These are phyloP conservation scores for Haplosporangium gracile DNA, from an alignment of 192 early-diverging fungal genomes.

Conservation along the genomic window DNA sequence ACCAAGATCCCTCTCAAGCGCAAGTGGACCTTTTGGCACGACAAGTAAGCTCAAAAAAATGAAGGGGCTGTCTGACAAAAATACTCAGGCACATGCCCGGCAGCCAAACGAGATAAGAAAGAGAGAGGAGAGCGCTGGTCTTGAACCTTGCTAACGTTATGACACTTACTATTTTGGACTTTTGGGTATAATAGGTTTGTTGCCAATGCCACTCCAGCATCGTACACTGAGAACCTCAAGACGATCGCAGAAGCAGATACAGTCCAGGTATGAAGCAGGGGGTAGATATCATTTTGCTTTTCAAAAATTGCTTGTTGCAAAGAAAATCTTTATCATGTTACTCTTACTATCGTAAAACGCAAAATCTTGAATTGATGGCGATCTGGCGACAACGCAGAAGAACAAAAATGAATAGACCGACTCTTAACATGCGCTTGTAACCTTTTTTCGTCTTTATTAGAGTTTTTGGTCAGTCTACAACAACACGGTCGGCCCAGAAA, in stretches of 20 bases:
- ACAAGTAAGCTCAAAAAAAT: slow-evolving; percentile 38
- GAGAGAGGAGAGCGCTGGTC: background rate
- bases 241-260: slow-evolving; percentile 59
- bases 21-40: slow-evolving; percentile 60
- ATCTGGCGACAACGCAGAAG: background rate
- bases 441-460: slow-evolving; percentile 14
- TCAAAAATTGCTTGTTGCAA: too few relatives aligned
- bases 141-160: background rate
- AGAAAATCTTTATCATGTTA: background rate
- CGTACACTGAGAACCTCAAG: slow-evolving; percentile 62
- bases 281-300: too few relatives aligned
- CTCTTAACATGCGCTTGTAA: background rate
- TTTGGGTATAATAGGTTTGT: slow-evolving; percentile 38
- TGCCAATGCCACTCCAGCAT: slow-evolving; percentile 59
- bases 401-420: background rate
- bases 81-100: background rate
- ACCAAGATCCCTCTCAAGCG: slow-evolving; percentile 23
- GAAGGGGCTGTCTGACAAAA: background rate
- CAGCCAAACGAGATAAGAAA: too few relatives aligned
- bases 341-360: background rate
- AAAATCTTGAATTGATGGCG: background rate
- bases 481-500: slow-evolving; percentile 62
- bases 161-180: too few relatives aligned
- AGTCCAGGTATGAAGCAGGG: slow-evolving; percentile 54
- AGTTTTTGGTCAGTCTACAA: slow-evolving; percentile 65